Conservation (phyloP, 1,139 yeast genomes). For the Hemisphaericaspora lyxosophila region DNA sequence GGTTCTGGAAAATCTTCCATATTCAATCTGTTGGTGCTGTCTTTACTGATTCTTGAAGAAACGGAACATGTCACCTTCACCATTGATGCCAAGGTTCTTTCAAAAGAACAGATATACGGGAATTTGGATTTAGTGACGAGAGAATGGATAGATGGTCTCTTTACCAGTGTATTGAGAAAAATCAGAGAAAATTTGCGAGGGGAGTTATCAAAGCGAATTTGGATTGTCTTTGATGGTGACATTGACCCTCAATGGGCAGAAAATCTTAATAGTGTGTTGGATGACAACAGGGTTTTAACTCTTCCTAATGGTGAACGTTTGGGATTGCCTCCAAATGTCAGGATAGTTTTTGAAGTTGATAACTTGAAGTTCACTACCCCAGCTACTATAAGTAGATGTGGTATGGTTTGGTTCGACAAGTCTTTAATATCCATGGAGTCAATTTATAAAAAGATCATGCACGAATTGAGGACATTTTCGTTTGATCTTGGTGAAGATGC, state of each 20-base stretch:
- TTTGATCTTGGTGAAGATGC: conserved; percentile 15
- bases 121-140: conserved; percentile 69
- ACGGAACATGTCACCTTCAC: conserved; percentile 42
- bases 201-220: conserved; percentile 54
- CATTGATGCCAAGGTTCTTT: conserved; percentile 74
- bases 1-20: conserved; percentile 73
- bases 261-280: conserved; percentile 83
- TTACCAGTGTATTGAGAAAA: conserved; percentile 66
- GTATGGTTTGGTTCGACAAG: conserved; percentile 72
- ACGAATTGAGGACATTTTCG: conserved; percentile 18
- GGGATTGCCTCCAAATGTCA: conserved; percentile 60
- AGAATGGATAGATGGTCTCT: conserved; percentile 91
- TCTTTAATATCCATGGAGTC: conserved; percentile 22
- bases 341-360: conserved; percentile 77
- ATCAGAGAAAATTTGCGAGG: conserved; percentile 60
- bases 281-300: conserved; percentile 80
- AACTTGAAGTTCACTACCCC: conserved; percentile 69
- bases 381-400: conserved; percentile 93
- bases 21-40: conserved; percentile 49
- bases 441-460: conserved; percentile 23
- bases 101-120: conserved; percentile 72
- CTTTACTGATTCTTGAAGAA: conserved; percentile 37
- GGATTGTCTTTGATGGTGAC: conserved; percentile 93
- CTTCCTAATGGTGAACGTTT: conserved; percentile 89
- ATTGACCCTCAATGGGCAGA: conserved; percentile 96